These are phyloP conservation scores for Camelina sativa DNA, from an alignment of 345 rosid species.

Conservation along the genomic window DNA sequence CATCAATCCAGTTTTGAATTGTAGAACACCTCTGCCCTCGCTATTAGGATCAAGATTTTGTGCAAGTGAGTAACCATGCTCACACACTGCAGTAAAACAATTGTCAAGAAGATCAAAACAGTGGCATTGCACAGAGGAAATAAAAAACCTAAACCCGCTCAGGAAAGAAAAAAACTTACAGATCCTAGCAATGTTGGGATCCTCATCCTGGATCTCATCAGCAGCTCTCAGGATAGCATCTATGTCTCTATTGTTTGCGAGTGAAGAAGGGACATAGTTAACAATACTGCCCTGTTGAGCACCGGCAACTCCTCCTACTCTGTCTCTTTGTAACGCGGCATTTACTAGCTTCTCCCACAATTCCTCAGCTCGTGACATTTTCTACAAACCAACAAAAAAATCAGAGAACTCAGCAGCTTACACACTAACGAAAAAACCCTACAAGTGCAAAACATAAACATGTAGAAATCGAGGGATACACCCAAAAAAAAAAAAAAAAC, in stretches of 20 bases:
- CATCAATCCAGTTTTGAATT: slow-evolving; percentile 96
- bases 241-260: slow-evolving; percentile 77
- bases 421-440: background rate
- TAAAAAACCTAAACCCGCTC: background rate
- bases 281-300: slow-evolving; percentile 72
- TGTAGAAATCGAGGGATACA: background rate
- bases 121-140: slow-evolving; percentile 4
- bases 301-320: slow-evolving; percentile 55
- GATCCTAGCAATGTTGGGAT: slow-evolving; percentile 82
- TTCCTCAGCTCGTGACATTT: slow-evolving; percentile 82
- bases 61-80: slow-evolving; percentile 94
- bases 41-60: slow-evolving; percentile 97
- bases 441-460: background rate
- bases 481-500: background rate
- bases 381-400: slow-evolving; percentile 31
- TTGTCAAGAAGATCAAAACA: slow-evolving; percentile 16
- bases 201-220: slow-evolving; percentile 94
- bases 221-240: slow-evolving; percentile 94
- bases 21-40: slow-evolving; percentile 97
- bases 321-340: slow-evolving; percentile 78
- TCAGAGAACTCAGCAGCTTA: slow-evolving; percentile 13
- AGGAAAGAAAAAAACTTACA: slow-evolving; percentile 47
- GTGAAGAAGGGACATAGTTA: slow-evolving; percentile 85
- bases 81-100: slow-evolving; percentile 72
- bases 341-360: slow-evolving; percentile 89